Evolutionary conservation across 805 yeast species (phyloP), one percentile per base, ranked within the genome.

Genomic region (Suhomyces sp.): DNA sequence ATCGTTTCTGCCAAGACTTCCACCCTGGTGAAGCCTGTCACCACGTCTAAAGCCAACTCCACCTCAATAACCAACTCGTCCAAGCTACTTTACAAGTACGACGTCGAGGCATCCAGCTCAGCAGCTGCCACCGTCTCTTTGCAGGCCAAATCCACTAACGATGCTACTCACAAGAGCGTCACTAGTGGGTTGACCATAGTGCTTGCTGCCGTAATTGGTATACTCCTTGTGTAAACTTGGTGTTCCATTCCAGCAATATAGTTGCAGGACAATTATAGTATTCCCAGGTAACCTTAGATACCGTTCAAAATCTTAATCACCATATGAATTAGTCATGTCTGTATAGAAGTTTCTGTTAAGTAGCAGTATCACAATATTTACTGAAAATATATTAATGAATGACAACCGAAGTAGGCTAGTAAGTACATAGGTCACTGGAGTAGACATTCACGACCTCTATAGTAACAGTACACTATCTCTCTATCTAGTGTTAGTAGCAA

Each of bases 261-360:
- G 59, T 56, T 56, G 59, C 59, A 22, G 59, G 59, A 50, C 56
- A 53, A 53, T 53, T 53, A 55, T 55, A 42, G 31, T 42, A 42
- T 42, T 24, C 46, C 42, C 42, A 38, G 42, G 24, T 38, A 8
- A n/a, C 24, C 13, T 17, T 15, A 36, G 24, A 24, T 38, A 5
- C 42, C 24, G 24, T 17, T 13, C 10, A 17, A 17, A 13, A 38
- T n/a, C 12, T 31, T n/a, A 38, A 38, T 38, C n/a, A 19, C 9
- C 42, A 15, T 17, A 15, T 17, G 22, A 36, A 36, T 15, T 36
- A 33, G 36, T 29, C 33, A 12, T 10, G 31, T 27, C 12, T 27
- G 31, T 2, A 10, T 29, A 12, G 33, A 29, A 29, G 13, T 4
- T 27, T 27, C 4, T 24, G 10, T 27, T 27, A 27, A 9, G 10